phyloP scores from a whole-genome alignment of 768 basidiomycete species.

The Arthromyces matolae region DNA sequence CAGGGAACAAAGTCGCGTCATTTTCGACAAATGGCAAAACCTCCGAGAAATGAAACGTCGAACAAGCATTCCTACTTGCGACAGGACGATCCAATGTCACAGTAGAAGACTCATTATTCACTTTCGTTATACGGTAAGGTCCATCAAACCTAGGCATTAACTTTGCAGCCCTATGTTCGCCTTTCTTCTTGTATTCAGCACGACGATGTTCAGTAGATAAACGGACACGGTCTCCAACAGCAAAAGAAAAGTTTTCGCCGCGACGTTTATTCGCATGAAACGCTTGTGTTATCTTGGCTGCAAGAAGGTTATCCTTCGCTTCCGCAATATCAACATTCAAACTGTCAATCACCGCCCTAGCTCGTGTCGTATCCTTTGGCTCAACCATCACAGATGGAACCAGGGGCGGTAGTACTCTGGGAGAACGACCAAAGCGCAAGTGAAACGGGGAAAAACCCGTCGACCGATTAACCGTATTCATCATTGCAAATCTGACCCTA shows the following conservation, averaged over 20 bases:
- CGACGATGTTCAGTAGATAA: conserved; percentile 30
- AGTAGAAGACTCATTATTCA: conserved; percentile 15
- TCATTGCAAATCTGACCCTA: conserved; percentile 26
- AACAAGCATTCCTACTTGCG: conserved; percentile 17
- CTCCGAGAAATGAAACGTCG: conserved; percentile 32
- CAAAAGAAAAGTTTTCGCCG: conserved; percentile 17
- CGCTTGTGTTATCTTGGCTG: conserved; percentile 27
- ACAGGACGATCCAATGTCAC: conserved; percentile 30
- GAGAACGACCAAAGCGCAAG: conserved; percentile 20
- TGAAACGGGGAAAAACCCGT: conserved; percentile 33
- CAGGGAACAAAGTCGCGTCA: conserved; percentile 28
- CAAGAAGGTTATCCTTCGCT: conserved; percentile 30
- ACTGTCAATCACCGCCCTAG: background rate
- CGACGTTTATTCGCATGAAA: conserved; percentile 27
- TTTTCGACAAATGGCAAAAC: conserved; percentile 26
- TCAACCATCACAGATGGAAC: background rate
- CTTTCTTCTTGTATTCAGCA: conserved; percentile 26
- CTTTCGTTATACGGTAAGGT: conserved; percentile 15
- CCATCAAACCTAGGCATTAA: conserved; percentile 38
- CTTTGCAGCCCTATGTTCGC: conserved; percentile 32
- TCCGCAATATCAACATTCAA: conserved; percentile 17
- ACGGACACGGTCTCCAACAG: conserved; percentile 32
- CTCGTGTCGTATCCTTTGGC: background rate
- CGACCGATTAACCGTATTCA: conserved; percentile 29
- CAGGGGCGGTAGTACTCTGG: conserved; percentile 24